A percentile compares a stretch with the other conserved stretches of the same genome.
Conservation (phyloP, 352 stramenopile species). For the Plasmopara muralis region DNA sequence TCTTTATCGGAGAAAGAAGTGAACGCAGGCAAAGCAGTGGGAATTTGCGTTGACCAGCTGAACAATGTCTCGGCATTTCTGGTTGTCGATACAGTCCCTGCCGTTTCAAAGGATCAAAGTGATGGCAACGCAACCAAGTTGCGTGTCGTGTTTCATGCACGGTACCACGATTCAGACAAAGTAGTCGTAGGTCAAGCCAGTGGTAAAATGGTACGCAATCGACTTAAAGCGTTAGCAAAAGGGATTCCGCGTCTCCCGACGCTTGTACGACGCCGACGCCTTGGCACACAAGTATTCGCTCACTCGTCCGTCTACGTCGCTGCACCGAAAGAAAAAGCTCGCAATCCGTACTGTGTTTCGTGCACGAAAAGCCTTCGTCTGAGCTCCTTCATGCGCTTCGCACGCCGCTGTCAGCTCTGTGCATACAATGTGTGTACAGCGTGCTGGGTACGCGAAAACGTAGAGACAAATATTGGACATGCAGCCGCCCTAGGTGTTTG, state of each 20-base stretch:
- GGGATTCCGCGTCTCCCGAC: constrained; percentile 24
- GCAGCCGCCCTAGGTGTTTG: constrained; percentile 29
- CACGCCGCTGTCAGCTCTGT: constrained; percentile 35
- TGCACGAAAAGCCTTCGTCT: constrained; percentile 40
- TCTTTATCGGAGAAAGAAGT: constrained; percentile 29
- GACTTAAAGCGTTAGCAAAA: constrained; percentile 23
- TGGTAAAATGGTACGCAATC: constrained; percentile 19
- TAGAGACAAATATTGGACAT: constrained; percentile 37
- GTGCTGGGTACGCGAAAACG: constrained; percentile 32
- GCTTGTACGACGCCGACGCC: constrained; percentile 28
- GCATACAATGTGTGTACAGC: constrained; percentile 39
- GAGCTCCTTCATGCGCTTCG: constrained; percentile 15
- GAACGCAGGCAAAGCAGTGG: constrained; percentile 21
- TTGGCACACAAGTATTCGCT: constrained; percentile 31
- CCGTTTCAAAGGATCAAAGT: neutral
- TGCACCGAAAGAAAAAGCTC: constrained; percentile 7
- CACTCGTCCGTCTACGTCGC: constrained; percentile 2
- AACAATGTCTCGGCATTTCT: constrained; percentile 26
- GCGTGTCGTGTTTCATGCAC: constrained; percentile 31
- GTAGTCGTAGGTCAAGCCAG: constrained; percentile 6
- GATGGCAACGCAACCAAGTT: constrained; percentile 11
- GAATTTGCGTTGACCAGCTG: constrained; percentile 36
- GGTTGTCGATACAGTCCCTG: constrained; percentile 29
- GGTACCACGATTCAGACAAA: constrained; percentile 5
- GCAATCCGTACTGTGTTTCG: constrained; percentile 36